Base-by-base conservation (phyloP, 176 grass and related monocot species). In the Paspalum notatum region DNA sequence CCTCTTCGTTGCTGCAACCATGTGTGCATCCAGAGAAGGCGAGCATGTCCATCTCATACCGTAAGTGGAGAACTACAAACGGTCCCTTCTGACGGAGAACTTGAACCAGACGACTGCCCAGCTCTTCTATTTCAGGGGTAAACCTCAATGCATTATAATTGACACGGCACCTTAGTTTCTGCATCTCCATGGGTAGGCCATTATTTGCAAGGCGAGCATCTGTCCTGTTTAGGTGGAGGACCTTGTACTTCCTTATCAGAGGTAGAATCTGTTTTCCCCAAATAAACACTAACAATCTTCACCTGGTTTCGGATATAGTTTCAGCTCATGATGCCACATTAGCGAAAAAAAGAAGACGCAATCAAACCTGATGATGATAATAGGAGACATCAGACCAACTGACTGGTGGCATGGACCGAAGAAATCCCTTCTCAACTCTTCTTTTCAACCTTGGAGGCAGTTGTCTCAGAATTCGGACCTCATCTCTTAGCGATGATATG, bases 31-130 rank as follows among this genome's bases (percentile, higher is more conserved):
- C 95, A 13, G 95, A 98, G 86, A 98, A 98, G 37, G 95, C 95
- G 25, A 98, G 91, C 95, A 98, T 98, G 84, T 98, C 95, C 95
- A 98, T 98, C 87, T 98, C 95, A 81, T 98, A 98, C 63, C 95
- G 72, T 40, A 98, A 87, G 89, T 94, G 95, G 49, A 98, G 91
- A 71, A 94, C 95, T 54, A 98, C 46, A 58, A 92, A 98, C 14
- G 91, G 95, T 20, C 95, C 95, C 66, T 94, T 92, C 66, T 24
- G 83, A 16, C 74, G 80, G 56, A 98, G 86, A 82, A 89, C 86
- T 83, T 62, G 89, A 75, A 98, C 89, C 27, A 98, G 81, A 24
- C 81, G 83, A 47, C 85, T 98, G 55, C 92, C 90, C 65, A 98
- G 62, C 25, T 89, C 84, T 76, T 98, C 95, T 68, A 98, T 98